Conservation (phyloP, 768 basidiomycete genomes). For the Suillus americanus region DNA sequence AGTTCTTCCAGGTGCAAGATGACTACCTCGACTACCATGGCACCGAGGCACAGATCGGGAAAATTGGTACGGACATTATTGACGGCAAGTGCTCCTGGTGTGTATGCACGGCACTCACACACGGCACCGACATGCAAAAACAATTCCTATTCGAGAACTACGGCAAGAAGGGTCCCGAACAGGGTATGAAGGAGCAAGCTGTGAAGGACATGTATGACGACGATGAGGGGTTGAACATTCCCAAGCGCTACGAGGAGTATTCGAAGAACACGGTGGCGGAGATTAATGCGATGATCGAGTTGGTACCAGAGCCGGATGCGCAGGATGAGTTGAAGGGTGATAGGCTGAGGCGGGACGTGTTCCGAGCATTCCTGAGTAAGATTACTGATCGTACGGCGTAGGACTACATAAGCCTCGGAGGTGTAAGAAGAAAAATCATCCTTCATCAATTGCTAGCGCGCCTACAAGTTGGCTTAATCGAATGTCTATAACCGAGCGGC, state of each 20-base stretch:
- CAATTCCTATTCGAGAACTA: constrained; percentile 64
- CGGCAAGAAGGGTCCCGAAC: constrained; percentile 47
- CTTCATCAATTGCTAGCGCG: background rate
- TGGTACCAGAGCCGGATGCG: constrained; percentile 59
- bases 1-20: constrained; percentile 99
- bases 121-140: constrained; percentile 54
- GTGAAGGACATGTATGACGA: constrained; percentile 69
- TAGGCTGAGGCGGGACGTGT: constrained; percentile 64
- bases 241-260: constrained; percentile 76
- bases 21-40: constrained; percentile 95
- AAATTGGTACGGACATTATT: constrained; percentile 96
- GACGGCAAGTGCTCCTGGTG: constrained; percentile 99
- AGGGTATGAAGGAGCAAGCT: constrained; percentile 46
- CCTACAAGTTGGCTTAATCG: background rate
- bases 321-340: constrained; percentile 40
- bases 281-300: constrained; percentile 68
- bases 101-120: constrained; percentile 79
- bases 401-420: background rate
- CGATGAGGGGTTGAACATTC: constrained; percentile 51
- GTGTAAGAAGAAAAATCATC: background rate
- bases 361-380: constrained; percentile 85
- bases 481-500: background rate
- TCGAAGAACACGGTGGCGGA: constrained; percentile 24
- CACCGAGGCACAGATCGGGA: constrained; percentile 88
- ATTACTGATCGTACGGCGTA: constrained; percentile 51